phyloP scores from a whole-genome alignment of 805 yeast genomes.

The Ogataea angusta region DNA sequence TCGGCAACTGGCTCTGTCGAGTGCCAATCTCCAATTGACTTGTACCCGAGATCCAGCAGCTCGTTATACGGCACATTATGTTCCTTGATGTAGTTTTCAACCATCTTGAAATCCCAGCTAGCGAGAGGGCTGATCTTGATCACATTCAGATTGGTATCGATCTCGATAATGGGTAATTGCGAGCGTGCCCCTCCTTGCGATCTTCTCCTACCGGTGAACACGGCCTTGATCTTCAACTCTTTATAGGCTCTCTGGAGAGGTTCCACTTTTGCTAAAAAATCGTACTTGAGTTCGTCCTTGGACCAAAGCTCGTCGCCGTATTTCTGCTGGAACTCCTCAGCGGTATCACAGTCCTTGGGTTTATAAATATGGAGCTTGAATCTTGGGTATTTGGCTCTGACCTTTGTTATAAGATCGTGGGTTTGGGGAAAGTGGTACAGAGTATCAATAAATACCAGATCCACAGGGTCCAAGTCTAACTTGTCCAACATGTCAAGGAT shows the following conservation, averaged over 20 bases:
- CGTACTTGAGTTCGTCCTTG: conserved; percentile 73
- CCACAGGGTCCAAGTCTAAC: conserved; percentile 46
- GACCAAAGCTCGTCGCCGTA: conserved; percentile 86
- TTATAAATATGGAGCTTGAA: conserved; percentile 59
- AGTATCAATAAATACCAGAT: conserved; percentile 84
- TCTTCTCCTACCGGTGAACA: conserved; percentile 86
- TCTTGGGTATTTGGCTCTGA: conserved; percentile 53
- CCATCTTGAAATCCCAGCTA: conserved; percentile 75
- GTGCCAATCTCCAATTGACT: conserved; percentile 94
- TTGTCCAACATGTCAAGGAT: conserved; percentile 79
- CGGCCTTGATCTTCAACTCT: conserved; percentile 72
- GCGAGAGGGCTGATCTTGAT: conserved; percentile 88
- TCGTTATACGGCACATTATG: conserved; percentile 83
- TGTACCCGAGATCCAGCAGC: conserved; percentile 79
- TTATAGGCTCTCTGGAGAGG: conserved; percentile 84
- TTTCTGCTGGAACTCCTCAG: conserved; percentile 56
- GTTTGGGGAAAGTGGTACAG: conserved; percentile 96
- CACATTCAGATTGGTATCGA: conserved; percentile 65
- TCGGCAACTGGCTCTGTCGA: conserved; percentile 85
- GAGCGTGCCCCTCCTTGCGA: conserved; percentile 88
- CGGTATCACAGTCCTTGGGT: conserved; percentile 58
- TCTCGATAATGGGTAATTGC: conserved; percentile 67
- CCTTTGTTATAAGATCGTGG: conserved; percentile 59
- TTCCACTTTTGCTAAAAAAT: conserved; percentile 86
- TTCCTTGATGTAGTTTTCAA: conserved; percentile 62